Evolutionary conservation across 2,329 filamentous ascomycete genomes (phyloP).

Genomic region (Aspergillus sp.): DNA sequence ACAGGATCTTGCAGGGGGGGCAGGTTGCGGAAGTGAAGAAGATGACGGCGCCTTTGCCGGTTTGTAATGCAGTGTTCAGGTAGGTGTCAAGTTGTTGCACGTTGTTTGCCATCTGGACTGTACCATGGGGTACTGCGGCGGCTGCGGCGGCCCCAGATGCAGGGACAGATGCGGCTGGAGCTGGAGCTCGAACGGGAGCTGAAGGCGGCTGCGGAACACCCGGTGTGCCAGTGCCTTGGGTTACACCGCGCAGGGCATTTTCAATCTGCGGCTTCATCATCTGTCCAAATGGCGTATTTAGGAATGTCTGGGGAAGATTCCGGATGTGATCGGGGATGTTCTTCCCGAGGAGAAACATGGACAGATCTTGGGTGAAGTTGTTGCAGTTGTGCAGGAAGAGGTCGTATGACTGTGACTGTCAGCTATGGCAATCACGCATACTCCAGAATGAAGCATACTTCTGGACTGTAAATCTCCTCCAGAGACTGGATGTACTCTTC

Average conservation of each 20-base stretch:
- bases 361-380: conserved; percentile 90
- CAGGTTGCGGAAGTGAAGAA: conserved; percentile 93
- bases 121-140: conserved; percentile 8
- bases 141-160: not conserved
- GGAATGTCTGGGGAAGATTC: conserved; percentile 74
- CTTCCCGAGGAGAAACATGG: conserved; percentile 80
- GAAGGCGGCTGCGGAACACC: conserved; percentile 13
- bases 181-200: conserved; percentile 7
- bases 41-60: conserved; percentile 60
- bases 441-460: conserved; percentile 42
- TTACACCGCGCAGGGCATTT: conserved; percentile 55
- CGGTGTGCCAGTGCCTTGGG: conserved; percentile 46
- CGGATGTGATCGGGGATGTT: conserved; percentile 83
- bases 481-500: conserved; percentile 82
- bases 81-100: conserved; percentile 55
- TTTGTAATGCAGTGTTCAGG: conserved; percentile 53
- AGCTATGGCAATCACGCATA: not conserved
- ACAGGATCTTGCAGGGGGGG: conserved; percentile 73
- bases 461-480: conserved; percentile 71
- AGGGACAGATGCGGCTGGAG: not conserved
- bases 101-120: conserved; percentile 56
- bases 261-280: conserved; percentile 77
- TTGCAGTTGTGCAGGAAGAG: conserved; percentile 92
- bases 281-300: conserved; percentile 78
- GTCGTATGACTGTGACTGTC: conserved; percentile 63